Base-by-base conservation (phyloP, 176 grass and related monocot species). In the Metroxylon sagu region DNA sequence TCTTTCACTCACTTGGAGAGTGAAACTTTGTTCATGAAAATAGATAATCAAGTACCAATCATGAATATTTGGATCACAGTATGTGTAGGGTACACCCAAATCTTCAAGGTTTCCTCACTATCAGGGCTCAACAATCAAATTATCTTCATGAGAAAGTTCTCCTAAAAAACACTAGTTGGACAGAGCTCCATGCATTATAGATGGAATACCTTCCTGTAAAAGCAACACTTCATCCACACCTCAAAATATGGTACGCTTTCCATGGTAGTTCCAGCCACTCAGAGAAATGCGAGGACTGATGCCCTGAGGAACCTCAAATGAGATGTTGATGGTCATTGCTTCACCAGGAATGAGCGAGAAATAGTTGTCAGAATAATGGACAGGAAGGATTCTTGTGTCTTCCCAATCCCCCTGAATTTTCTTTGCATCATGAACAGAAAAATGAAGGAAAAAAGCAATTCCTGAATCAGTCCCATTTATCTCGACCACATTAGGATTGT, bases 361-460 rank as follows among this genome's bases (percentile, higher is more conserved):
- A 58, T 83, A 97, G 65, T 97, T 91, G 77, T 91, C 87, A 4
- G 87, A 82, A 65, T 97, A 97, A 83, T 85, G 81, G 4, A 97
- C 93, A 4, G 93, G 93, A 29, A 91, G 93, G 67, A 97, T 97
- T 85, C 93, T 88, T 4, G 84, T 88, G 77, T 91, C 93, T 48
- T 25, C 69, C 59, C 59, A 85, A 21, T 54, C 69, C 55, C 75
- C 62, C 19, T 54, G 18, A 18, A 19, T 53, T 8, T 78, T 29
- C 57, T 64, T 83, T 59, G 75, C 77, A 23, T 59, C 83, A 60
- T 91, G 93, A 67, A 97, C 87, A 1, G 84, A 97, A 52, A 91
- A 70, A 73, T 85, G 75, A 61, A 97, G 93, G 81, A 85, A 91
- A 70, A 97, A 91, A 0, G 93, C 87, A 19, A 97, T 75, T 16